Percentiles rank a stretch among this genome's conserved stretches.
phyloP scores from a whole-genome alignment of 129 eudicot species.

The Helichrysum umbraculigerum region DNA sequence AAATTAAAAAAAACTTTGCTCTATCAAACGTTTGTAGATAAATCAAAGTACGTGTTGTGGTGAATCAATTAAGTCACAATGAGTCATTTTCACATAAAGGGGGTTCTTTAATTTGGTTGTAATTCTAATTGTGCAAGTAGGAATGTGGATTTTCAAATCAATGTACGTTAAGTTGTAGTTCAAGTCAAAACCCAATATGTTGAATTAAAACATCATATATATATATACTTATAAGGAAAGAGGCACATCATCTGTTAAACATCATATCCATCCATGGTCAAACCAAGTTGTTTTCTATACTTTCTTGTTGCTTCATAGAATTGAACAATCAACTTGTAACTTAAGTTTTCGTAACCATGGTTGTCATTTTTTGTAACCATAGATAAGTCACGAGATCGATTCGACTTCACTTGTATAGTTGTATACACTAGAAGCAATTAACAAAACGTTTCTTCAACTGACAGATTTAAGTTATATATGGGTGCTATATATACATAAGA shows the following conservation, averaged over 20 bases:
- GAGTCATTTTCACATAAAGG: conserved; percentile 21
- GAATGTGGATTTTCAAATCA: neutral
- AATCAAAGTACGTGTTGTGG: neutral
- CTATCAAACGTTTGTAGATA: neutral
- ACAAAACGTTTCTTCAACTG: no score
- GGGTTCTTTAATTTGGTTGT: neutral
- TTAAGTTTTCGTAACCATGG: no score
- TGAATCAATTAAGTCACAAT: conserved; percentile 1
- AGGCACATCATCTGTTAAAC: conserved; percentile 2
- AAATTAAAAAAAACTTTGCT: neutral
- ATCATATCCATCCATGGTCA: conserved; percentile 11
- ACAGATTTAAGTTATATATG: no score
- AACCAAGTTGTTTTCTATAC: neutral
- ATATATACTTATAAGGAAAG: conserved; percentile 21
- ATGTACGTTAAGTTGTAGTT: conserved; percentile 16
- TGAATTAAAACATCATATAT: conserved; percentile 35
- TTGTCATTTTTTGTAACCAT: no score
- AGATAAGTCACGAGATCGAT: no score
- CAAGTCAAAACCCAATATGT: conserved; percentile 35
- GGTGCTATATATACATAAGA: no score
- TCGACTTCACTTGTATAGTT: no score
- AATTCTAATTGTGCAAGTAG: neutral
- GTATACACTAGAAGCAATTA: no score
- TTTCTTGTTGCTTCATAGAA: no score
- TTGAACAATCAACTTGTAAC: no score